phyloP scores from a whole-genome alignment of 768 basidiomycete species.

The Boletus rufocinnamomeus region DNA sequence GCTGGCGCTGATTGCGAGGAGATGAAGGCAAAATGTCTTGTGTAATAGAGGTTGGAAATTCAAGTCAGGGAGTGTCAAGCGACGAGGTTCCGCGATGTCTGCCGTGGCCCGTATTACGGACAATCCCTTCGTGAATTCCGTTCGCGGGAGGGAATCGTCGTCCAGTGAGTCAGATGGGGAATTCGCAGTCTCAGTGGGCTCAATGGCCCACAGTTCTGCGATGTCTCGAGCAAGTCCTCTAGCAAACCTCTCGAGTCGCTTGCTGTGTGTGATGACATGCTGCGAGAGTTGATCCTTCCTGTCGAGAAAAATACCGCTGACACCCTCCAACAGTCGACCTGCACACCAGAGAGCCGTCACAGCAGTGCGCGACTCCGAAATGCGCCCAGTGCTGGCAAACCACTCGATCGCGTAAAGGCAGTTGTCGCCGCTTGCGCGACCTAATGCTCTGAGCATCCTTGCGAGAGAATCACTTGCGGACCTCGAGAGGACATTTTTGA shows the following conservation, averaged over 20 bases:
- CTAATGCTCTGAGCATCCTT: conserved; percentile 73
- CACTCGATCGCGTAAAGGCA: conserved; percentile 83
- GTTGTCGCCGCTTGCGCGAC: conserved; percentile 64
- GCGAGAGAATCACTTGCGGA: conserved; percentile 57
- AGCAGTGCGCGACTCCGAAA: conserved; percentile 45
- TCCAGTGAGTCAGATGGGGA: conserved; percentile 14
- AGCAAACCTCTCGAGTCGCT: conserved; percentile 62
- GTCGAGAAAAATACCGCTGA: conserved; percentile 50
- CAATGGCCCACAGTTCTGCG: conserved; percentile 70
- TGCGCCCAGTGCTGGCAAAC: conserved; percentile 59
- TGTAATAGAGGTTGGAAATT: conserved; percentile 65
- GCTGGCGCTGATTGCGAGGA: conserved; percentile 70
- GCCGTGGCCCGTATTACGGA: conserved; percentile 60
- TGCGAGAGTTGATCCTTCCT: conserved; percentile 15
- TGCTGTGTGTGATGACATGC: conserved; percentile 34
- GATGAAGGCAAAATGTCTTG: conserved; percentile 66
- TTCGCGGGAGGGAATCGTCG: conserved; percentile 41
- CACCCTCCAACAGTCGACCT: conserved; percentile 72
- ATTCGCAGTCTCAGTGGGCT: conserved; percentile 34
- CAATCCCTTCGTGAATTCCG: conserved; percentile 71
- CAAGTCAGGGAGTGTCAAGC: conserved; percentile 29
- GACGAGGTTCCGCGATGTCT: conserved; percentile 43
- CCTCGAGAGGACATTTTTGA: conserved; percentile 56
- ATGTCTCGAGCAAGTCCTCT: conserved; percentile 63
- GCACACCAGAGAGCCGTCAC: conserved; percentile 87